Base-by-base conservation (phyloP, 2,329 filamentous ascomycete species). In the Trichoderma brevicompactum region DNA sequence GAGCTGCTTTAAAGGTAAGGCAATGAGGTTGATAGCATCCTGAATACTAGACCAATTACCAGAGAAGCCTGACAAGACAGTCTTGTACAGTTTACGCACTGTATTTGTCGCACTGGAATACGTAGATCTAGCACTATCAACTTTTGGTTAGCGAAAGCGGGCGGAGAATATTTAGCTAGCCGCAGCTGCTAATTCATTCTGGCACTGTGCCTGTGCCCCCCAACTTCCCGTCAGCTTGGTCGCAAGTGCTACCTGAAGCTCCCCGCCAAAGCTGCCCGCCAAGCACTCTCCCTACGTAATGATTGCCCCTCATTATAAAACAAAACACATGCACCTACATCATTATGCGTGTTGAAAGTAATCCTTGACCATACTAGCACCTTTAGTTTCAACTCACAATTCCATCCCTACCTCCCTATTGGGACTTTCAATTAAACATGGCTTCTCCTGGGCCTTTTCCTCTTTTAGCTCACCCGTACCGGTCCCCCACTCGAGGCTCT, bases 381-480 rank as follows among this genome's bases (percentile, higher is more conserved):
- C 40, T 17, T 19, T 58, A 3, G 28, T 9, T 19, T 46, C 15
- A 36, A 13, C 19, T 40, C 34, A 36, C 28, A 44, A 54, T 19
- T 36, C 15, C 9, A n/a, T 15, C n/a, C 28, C 38, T 19, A 23
- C 32, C 19, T 50, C 7, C 44, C 9, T 10, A 19, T 32, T 15
- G 28, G 34, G 34, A 60, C 28, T 49, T 48, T 7, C 9, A 41
- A 28, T 7, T 46, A 50, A 63, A 41, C 17, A 78, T 77, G 76
- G 54, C 69, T 53, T 64, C 69, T 32, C 65, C 70, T 15, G 70
- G 69, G 15, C 74, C 79, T 4, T 84, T 82, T 64, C 68, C 77
- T 13, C 78, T 80, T n/a, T 77, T 74, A 6, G 81, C 80, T 13
- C 83, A 85, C 67, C 79, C 78, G 0, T 83, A 81, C 68, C 71